Evolutionary conservation across 192 early-diverging fungal species (phyloP), one percentile per base, ranked within the genome.

Genomic region (Coemansia nantahalensis): DNA sequence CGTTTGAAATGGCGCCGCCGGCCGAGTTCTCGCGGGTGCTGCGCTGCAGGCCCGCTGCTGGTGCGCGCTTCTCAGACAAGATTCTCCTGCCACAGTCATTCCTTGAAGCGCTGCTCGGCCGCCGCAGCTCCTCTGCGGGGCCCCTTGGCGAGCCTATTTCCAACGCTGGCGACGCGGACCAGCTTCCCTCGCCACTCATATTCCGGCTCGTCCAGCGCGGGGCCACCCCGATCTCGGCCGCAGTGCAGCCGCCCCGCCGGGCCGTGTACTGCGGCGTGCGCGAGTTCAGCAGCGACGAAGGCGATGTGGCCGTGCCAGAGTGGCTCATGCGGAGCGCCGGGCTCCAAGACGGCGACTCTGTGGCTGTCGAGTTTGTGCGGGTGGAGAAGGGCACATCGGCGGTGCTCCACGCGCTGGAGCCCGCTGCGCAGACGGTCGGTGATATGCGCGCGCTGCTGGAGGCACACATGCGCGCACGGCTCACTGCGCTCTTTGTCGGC

Each of bases 321-420:
- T 89, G 82, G 83, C 76, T 83, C 52, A 54, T 78, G 46, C 23
- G 45, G 21, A 77, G 68, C 8, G 51, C 80, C 0, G 58, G 65
- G 16, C 57, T 83, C 5, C 16, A 45, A 7, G 58, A 41, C 5
- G 77, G 72, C 7, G 80, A 80, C 22, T 53, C 68, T 17, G 72
- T 86, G 13, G 41, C 79, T 14, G 56, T 86, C 16, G 74, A 76
- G 48, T 65, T 72, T n/a, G 78, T 82, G n/a, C 60, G 51, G 24
- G 69, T 88, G 16, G 68, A 79, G 12, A 89, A 87, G 64, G 86
- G 86, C 2, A 74, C 77, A 4, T 85, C 80, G 74, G 83, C 83
- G 22, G 74, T 68, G 23, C 78, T 93, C 14, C 77, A 79, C 10
- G 82, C 85, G 0, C 38, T 88, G 14, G 58, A 50, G 35, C 2